phyloP scores from a whole-genome alignment of 2,329 filamentous ascomycete species.

The Rhexocercosporidium sp. region DNA sequence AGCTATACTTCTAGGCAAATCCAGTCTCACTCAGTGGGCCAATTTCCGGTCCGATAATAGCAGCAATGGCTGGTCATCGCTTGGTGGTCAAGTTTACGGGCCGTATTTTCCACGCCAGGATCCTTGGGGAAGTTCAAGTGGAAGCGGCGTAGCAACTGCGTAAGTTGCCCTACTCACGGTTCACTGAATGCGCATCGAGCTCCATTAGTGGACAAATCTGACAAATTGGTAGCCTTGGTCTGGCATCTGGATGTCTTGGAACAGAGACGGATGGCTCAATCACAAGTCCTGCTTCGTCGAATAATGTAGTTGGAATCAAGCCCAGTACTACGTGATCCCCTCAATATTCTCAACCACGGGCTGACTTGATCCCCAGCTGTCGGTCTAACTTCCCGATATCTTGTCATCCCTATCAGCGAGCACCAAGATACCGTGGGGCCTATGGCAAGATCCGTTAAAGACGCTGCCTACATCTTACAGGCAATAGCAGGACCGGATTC shows the following conservation, averaged over 20 bases:
- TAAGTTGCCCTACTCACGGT: background rate
- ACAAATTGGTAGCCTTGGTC: slow-evolving; percentile 49
- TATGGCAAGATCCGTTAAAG: slow-evolving; percentile 67
- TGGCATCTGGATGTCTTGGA: slow-evolving; percentile 63
- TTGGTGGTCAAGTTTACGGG: slow-evolving; percentile 65
- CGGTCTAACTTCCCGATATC: slow-evolving; percentile 64
- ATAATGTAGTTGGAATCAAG: slow-evolving; percentile 64
- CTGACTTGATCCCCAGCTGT: slow-evolving; percentile 55
- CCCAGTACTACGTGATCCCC: slow-evolving; percentile 52
- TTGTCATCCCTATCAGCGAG: slow-evolving; percentile 68
- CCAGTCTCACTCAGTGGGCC: slow-evolving; percentile 58
- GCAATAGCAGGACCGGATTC: slow-evolving; percentile 65
- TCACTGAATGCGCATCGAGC: too few relatives aligned
- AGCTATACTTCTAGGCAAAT: slow-evolving; percentile 43
- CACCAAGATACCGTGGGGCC: slow-evolving; percentile 71
- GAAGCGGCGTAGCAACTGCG: slow-evolving; percentile 63
- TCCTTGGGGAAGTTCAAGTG: slow-evolving; percentile 65
- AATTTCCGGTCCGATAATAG: slow-evolving; percentile 63
- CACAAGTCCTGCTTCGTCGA: slow-evolving; percentile 55
- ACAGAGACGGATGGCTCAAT: slow-evolving; percentile 73
- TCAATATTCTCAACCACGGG: background rate
- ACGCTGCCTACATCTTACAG: slow-evolving; percentile 66
- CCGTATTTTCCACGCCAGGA: slow-evolving; percentile 67
- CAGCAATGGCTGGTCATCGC: slow-evolving; percentile 67
- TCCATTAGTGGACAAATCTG: background rate